Evolutionary conservation across 345 rosid genomes (phyloP), one percentile per base, ranked within the genome.

Genomic region (Ceriops tagal): DNA sequence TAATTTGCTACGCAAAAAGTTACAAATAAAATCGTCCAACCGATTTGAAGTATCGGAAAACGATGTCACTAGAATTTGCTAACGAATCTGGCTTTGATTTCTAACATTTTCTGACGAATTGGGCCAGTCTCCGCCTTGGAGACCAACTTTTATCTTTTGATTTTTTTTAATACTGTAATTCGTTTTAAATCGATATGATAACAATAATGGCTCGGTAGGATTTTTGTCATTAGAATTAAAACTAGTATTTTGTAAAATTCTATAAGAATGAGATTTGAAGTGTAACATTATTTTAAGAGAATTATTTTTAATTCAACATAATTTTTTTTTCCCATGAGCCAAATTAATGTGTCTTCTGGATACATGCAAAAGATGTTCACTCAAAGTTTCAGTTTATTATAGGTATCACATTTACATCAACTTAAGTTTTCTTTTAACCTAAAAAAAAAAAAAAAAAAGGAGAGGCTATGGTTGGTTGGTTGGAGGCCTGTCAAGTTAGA

Each of bases 81-180:
- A 62, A 68, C 24, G 64, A 68, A 30, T 34, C 57, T n/a, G n/a
- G 28, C 20, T 51, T 27, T 58, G 5, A 39, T 37, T 46, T 64
- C 58, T 62, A 71, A 79, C 83, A 77, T 82, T 79, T 81, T 77
- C 73, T 74, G 78, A 37, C 13, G 22, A 63, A 31, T 10, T 62
- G 61, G 10, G 21, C 8, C 64, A 26, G 57, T 37, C 53, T 65
- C 55, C 69, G 28, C 65, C 60, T 0, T 34, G 27, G 39, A 34
- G 9, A 8, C 21, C 6, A 58, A 10, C 24, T 1, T 20, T 21
- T 21, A 1, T 53, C 21, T 8, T 39, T 11, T 3, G 7, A 9
- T 1, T 20, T 13, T 66, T 35, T 61, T 64, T 77, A 24, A 24
- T 24, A 62, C 83, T 74, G 67, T 74, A 82, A 46, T 77, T 74